These are phyloP conservation scores for Aureobasidium vineae DNA, from an alignment of 2,329 filamentous ascomycete genomes.

Conservation along the genomic window DNA sequence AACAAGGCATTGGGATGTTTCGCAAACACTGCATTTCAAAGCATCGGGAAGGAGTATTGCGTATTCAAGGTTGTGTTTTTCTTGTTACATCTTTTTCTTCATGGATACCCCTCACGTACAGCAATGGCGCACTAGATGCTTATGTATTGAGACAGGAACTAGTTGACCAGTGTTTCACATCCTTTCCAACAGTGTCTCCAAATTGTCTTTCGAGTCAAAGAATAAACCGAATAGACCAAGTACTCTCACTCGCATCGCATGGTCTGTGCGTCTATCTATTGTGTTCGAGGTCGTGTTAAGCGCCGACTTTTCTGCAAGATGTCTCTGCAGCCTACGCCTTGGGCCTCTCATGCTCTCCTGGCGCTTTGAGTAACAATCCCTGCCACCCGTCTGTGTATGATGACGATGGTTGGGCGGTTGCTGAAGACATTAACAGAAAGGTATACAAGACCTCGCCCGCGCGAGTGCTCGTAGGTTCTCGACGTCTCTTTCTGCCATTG, in stretches of 20 bases:
- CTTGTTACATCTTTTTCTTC: not conserved
- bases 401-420: constrained; percentile 19
- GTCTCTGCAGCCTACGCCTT: constrained; percentile 18
- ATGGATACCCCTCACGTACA: constrained; percentile 17
- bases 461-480: constrained; percentile 18
- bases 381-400: constrained; percentile 12
- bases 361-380: constrained; percentile 11
- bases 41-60: constrained; percentile 23
- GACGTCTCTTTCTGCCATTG: constrained; percentile 1
- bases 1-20: not conserved
- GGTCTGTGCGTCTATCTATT: constrained; percentile 7
- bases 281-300: constrained; percentile 20
- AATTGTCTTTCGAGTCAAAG: not conserved
- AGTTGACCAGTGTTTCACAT: not conserved
- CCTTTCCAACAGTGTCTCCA: not conserved
- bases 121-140: constrained; percentile 3
- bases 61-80: constrained; percentile 16
- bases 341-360: not conserved
- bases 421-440: not conserved
- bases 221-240: not conserved
- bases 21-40: constrained; percentile 4
- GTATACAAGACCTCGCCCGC: constrained; percentile 12
- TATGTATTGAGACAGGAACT: not conserved
- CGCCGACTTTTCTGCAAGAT: constrained; percentile 24
- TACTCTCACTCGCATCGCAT: not conserved